These are phyloP conservation scores for Gossypium stocksii DNA, from an alignment of 345 rosid species.

Conservation along the genomic window DNA sequence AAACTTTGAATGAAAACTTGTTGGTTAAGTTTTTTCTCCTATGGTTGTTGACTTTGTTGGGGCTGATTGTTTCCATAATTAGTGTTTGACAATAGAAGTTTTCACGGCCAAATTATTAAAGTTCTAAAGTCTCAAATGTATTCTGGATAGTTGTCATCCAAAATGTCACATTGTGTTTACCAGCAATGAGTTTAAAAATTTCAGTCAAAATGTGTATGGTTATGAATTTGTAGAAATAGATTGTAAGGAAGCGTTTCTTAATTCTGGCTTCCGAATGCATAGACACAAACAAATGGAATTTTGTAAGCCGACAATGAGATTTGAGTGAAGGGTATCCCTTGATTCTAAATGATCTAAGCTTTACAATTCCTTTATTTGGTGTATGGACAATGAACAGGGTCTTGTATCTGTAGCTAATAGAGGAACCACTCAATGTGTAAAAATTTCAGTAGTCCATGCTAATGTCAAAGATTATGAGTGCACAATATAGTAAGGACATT, in stretches of 20 bases:
- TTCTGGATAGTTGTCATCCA: background rate
- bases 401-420: background rate
- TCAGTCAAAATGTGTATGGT: background rate
- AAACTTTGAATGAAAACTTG: background rate
- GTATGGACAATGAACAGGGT: background rate
- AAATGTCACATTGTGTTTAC: background rate
- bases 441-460: background rate
- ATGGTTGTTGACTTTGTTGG: background rate
- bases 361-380: background rate
- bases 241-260: background rate
- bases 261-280: background rate
- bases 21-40: background rate
- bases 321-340: background rate
- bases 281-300: background rate
- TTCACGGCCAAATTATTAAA: background rate
- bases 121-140: background rate
- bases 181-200: background rate
- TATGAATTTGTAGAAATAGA: background rate
- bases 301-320: background rate
- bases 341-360: slow-evolving; percentile 1
- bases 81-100: background rate
- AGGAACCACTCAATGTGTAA: background rate
- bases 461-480: background rate
- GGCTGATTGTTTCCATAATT: background rate
- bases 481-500: background rate